phyloP scores from a whole-genome alignment of 257 asterid species.

The Haberlea rhodopensis region DNA sequence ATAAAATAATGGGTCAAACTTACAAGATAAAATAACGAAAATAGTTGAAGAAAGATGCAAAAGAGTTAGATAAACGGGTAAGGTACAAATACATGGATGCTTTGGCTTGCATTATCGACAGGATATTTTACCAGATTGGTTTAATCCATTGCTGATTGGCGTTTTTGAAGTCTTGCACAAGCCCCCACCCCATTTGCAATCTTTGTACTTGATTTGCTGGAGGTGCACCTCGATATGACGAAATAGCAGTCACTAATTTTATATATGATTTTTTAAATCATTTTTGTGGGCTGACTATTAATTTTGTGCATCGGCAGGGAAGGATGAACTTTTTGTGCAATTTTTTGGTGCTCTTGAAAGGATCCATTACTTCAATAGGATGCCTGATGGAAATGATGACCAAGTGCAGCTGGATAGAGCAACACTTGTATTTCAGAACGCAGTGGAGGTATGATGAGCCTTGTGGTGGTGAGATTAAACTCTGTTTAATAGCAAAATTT shows the following conservation, averaged over 20 bases:
- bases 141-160: not conserved
- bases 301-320: constrained; percentile 38
- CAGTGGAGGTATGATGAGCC: constrained; percentile 57
- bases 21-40: not conserved
- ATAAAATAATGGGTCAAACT: constrained; percentile 1
- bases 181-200: too few relatives aligned
- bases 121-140: not conserved
- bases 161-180: not conserved
- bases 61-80: not conserved
- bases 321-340: constrained; percentile 79
- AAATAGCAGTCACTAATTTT: not conserved
- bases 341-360: constrained; percentile 73
- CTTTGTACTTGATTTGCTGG: not conserved
- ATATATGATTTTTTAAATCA: too few relatives aligned
- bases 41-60: not conserved
- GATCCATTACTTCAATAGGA: constrained; percentile 52
- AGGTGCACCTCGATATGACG: not conserved
- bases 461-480: not conserved
- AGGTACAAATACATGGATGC: not conserved
- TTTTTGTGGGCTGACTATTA: not conserved
- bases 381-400: constrained; percentile 74
- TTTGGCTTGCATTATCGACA: not conserved
- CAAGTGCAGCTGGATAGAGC: constrained; percentile 68
- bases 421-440: constrained; percentile 51
- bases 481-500: constrained; percentile 4